Evolutionary conservation across 257 asterid species (phyloP).

Genomic region (Primulina eburnea): DNA sequence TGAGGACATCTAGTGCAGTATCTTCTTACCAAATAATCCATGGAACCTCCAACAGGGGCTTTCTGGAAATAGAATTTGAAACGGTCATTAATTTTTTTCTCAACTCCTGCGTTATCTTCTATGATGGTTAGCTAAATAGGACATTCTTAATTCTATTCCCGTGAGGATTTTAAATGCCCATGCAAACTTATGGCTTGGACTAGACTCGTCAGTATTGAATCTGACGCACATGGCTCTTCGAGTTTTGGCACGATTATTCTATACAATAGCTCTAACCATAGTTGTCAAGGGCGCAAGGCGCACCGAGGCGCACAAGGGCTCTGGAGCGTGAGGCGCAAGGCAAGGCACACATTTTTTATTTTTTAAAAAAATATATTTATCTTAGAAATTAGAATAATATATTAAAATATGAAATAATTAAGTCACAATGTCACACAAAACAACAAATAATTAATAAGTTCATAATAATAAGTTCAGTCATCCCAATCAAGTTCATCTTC

Average conservation of each 20-base stretch:
- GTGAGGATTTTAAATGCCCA: background rate
- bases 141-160: background rate
- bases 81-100: background rate
- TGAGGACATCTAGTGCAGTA: constrained; percentile 3
- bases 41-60: background rate
- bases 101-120: background rate
- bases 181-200: background rate
- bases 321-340: too few relatives aligned
- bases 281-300: too few relatives aligned
- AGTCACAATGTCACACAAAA: too few relatives aligned
- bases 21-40: background rate
- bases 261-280: background rate
- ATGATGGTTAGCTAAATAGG: background rate
- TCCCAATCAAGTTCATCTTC: too few relatives aligned
- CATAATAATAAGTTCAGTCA: too few relatives aligned
- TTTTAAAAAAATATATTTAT: too few relatives aligned
- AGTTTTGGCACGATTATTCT: background rate
- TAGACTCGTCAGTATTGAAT: background rate
- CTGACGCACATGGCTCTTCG: background rate
- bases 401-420: too few relatives aligned
- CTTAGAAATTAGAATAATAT: too few relatives aligned
- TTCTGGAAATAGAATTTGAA: constrained; percentile 10
- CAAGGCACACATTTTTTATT: too few relatives aligned
- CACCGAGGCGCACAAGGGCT: too few relatives aligned
- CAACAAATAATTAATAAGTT: too few relatives aligned